Base-by-base conservation (phyloP, 2,329 filamentous ascomycete species). In the Didymella segeticola region DNA sequence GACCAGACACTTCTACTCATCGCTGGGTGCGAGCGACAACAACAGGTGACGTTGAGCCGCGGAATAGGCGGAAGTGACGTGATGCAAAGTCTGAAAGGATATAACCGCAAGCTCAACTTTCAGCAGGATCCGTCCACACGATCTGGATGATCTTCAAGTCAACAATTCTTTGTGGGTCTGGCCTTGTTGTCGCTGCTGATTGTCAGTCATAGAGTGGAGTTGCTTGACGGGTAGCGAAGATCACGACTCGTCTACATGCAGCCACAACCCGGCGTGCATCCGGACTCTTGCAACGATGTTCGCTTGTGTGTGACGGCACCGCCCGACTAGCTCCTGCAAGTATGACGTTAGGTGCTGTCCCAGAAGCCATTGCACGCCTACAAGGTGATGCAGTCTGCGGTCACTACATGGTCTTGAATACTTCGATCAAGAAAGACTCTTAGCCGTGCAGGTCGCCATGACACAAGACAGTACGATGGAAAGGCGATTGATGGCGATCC, bases 31-130 rank as follows among this genome's bases (percentile, higher is more conserved):
- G 15, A 34, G 33, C 15, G 31, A 45, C 5, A 26, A 9, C 26
- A 41, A 19, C 22, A 8, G 25, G 48, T 53, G 51, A 53, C 51
- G 51, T 53, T 42, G 37, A 19, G 26, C 45, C 33, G 31, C 51
- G 51, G 51, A 30, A 48, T 43, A 14, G 23, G 19, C 51, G 51
- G 43, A 39, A 39, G 45, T 53, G 51, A 53, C 51, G 38, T 53
- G 39, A 31, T 46, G 36, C 14, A 39, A n/a, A 15, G 20, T 23
- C 37, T 23, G 26, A 27, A 22, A 34, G n/a, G 26, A 34, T 23
- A 17, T 15, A 5, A 43, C 5, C 20, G 39, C 27, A 36, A 27
- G 22, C 25, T 26, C 6, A 26, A 8, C 3, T 10, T 20, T 48
- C n/a, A 31, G 8, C 19, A 33, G 19, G n/a, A 3, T 23, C 31